Evolutionary conservation across 164 flowering plant species (phyloP).

Genomic region (Vitis rotundifolia): DNA sequence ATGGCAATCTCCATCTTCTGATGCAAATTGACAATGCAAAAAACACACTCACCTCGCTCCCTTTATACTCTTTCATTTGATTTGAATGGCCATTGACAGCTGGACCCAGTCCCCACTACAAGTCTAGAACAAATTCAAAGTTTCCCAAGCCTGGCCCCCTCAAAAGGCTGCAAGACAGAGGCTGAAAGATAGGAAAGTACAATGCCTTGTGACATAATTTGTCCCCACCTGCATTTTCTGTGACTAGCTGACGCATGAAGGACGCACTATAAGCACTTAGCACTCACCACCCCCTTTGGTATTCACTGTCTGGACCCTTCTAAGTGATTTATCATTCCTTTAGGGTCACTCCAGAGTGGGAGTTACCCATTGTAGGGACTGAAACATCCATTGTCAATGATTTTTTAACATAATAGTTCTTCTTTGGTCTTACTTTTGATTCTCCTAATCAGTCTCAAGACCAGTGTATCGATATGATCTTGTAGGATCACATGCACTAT

Average conservation of each 20-base stretch:
- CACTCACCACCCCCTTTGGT: neutral
- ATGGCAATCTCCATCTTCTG: slow-evolving; percentile 6
- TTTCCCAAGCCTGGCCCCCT: neutral
- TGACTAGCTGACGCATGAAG: too few relatives aligned
- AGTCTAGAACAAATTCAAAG: neutral
- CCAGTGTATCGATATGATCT: too few relatives aligned
- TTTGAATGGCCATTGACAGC: slow-evolving; percentile 1
- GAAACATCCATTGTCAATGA: too few relatives aligned
- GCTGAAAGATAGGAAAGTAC: neutral
- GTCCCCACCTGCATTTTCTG: slow-evolving; percentile 25
- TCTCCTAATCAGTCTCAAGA: too few relatives aligned
- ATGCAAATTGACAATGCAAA: neutral
- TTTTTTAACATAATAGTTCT: too few relatives aligned
- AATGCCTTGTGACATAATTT: slow-evolving; percentile 17
- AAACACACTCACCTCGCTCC: neutral
- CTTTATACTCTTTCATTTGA: neutral
- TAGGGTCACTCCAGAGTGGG: too few relatives aligned
- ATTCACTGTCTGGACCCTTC: too few relatives aligned
- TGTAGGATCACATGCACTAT: too few relatives aligned
- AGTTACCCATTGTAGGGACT: too few relatives aligned
- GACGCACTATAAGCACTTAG: neutral
- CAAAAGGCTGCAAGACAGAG: slow-evolving; percentile 10
- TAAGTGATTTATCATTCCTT: too few relatives aligned
- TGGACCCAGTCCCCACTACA: slow-evolving; percentile 9
- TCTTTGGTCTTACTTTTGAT: too few relatives aligned